Evolutionary conservation across 192 early-diverging fungal genomes (phyloP).

Genomic region (Coemansia sp.): DNA sequence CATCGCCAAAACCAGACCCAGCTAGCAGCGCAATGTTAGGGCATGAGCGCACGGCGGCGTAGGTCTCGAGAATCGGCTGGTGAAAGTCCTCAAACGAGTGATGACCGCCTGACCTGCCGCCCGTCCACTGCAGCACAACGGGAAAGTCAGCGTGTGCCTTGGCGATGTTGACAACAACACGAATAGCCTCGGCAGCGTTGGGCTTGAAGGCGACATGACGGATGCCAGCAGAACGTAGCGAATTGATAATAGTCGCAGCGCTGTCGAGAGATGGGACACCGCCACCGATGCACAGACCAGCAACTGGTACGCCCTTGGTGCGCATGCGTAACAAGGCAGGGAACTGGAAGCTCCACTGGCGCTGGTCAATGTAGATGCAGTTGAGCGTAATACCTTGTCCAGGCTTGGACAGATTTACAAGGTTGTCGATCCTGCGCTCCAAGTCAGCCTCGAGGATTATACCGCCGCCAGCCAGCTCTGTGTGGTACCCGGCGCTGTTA

Average conservation of each 20-base stretch:
- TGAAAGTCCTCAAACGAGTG: conserved; percentile 97
- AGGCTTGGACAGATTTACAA: conserved; percentile 69
- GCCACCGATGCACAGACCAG: conserved; percentile 88
- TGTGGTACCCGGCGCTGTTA: conserved; percentile 87
- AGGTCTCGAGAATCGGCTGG: conserved; percentile 79
- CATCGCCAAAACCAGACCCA: conserved; percentile 90
- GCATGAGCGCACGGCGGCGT: conserved; percentile 66
- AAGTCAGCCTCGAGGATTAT: conserved; percentile 77
- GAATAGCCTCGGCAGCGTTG: conserved; percentile 74
- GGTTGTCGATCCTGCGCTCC: conserved; percentile 67
- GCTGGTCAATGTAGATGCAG: conserved; percentile 85
- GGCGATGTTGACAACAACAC: conserved; percentile 85
- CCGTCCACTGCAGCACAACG: conserved; percentile 94
- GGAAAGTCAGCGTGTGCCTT: conserved; percentile 81
- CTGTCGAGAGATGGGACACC: conserved; percentile 87
- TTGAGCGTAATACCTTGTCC: conserved; percentile 91
- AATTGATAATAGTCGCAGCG: conserved; percentile 77
- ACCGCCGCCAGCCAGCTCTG: conserved; percentile 90
- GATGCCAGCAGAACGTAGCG: conserved; percentile 76
- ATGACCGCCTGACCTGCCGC: conserved; percentile 94
- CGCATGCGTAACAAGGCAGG: conserved; percentile 80
- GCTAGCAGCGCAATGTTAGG: conserved; percentile 83
- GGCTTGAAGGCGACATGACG: conserved; percentile 85
- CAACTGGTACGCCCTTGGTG: conserved; percentile 82
- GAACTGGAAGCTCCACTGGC: conserved; percentile 84